Evolutionary conservation across 495 filamentous ascomycete species (phyloP).

Genomic region (Penicillium macrosclerotiorum): DNA sequence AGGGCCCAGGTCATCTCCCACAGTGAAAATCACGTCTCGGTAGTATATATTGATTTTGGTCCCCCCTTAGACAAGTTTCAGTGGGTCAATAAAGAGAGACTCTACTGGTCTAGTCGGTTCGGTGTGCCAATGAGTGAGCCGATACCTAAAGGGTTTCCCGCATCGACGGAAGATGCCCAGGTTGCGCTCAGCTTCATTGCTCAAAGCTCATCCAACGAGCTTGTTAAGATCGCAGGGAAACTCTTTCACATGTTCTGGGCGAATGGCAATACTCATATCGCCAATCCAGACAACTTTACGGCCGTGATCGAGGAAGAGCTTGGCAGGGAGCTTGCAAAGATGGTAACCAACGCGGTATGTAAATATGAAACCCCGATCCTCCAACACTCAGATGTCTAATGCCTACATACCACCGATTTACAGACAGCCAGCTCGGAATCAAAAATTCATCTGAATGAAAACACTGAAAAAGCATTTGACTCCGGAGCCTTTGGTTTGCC

Average conservation of each 20-base stretch:
- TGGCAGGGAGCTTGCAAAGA: background rate
- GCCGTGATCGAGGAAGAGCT: constrained; percentile 4
- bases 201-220: constrained; percentile 1
- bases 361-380: too few relatives aligned
- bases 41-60: background rate
- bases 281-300: background rate
- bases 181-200: constrained; percentile 6
- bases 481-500: constrained; percentile 58
- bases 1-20: too few relatives aligned
- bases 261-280: constrained; percentile 6
- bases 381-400: too few relatives aligned
- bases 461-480: constrained; percentile 9
- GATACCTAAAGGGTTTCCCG: constrained; percentile 20
- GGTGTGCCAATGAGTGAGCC: constrained; percentile 15
- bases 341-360: background rate
- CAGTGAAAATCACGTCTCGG: too few relatives aligned
- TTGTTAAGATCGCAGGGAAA: background rate
- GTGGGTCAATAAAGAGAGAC: constrained; percentile 18
- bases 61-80: constrained; percentile 14
- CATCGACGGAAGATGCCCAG: constrained; percentile 15
- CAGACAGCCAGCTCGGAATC: background rate
- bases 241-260: constrained; percentile 14
- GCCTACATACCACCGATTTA: background rate
- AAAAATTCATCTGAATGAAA: constrained; percentile 3
- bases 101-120: constrained; percentile 21